A percentile compares a stretch with the other conserved stretches of the same genome.
phyloP scores from a whole-genome alignment of 768 basidiomycete genomes.

The Kwoniella newhampshirensis region DNA sequence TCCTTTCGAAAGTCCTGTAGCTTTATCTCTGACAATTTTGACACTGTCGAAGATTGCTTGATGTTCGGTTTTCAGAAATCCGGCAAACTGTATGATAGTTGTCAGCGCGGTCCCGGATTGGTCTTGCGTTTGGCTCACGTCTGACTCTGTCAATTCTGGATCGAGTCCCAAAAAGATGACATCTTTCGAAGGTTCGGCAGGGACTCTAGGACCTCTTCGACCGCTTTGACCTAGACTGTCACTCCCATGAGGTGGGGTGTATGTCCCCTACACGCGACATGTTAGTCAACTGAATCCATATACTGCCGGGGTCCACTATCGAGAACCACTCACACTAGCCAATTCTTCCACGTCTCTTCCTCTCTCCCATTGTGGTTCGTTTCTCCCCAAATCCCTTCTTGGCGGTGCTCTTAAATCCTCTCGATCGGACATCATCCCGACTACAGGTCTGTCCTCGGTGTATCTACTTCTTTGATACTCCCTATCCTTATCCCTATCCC shows the following conservation, averaged over 20 bases:
- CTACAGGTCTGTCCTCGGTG: not conserved
- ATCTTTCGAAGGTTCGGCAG: slow-evolving; percentile 85
- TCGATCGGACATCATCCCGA: slow-evolving; percentile 36
- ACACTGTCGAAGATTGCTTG: slow-evolving; percentile 51
- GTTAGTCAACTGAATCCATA: slow-evolving; percentile 5
- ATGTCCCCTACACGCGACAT: slow-evolving; percentile 1
- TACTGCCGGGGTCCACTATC: not conserved
- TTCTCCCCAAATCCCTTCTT: slow-evolving; percentile 1
- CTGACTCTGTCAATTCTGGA: slow-evolving; percentile 85
- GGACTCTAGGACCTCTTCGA: slow-evolving; percentile 40
- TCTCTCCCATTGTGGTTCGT: slow-evolving; percentile 37
- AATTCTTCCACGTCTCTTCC: slow-evolving; percentile 35
- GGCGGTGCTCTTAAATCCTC: slow-evolving; percentile 19
- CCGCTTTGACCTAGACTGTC: not conserved
- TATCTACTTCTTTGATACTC: slow-evolving; percentile 2
- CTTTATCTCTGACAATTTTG: slow-evolving; percentile 94
- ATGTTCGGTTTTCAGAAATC: slow-evolving; percentile 47
- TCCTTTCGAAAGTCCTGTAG: slow-evolving; percentile 92
- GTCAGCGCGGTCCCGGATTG: too few species aligned
- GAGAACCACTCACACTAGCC: slow-evolving; percentile 13
- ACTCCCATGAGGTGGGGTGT: not conserved
- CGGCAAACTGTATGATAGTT: slow-evolving; percentile 24
- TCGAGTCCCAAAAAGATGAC: slow-evolving; percentile 95
- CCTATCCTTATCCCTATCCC: slow-evolving; percentile 12
- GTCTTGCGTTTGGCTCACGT: too few species aligned